A percentile compares a stretch with the other conserved stretches of the same genome.
phyloP scores from a whole-genome alignment of 1,284 basidiomycete species.

The Cystobasidium slooffiae region DNA sequence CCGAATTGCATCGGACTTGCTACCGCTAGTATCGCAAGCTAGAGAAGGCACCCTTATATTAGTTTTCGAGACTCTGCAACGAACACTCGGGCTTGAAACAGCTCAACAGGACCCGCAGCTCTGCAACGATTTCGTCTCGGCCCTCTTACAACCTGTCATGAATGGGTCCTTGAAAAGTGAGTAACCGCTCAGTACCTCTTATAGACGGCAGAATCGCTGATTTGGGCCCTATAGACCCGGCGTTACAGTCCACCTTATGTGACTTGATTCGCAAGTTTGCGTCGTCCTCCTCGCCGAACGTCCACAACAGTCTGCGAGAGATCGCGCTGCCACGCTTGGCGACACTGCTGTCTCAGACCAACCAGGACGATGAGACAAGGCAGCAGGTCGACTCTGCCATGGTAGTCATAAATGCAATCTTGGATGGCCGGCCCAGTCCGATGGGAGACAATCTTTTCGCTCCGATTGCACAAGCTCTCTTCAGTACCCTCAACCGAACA shows the following conservation, averaged over 20 bases:
- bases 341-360: constrained; percentile 40
- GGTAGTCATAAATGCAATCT: constrained; percentile 73
- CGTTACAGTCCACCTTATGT: constrained; percentile 81
- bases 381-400: constrained; percentile 74
- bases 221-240: constrained; percentile 69
- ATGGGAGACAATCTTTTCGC: constrained; percentile 78
- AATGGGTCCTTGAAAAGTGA: constrained; percentile 21
- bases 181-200: not conserved
- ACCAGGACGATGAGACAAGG: constrained; percentile 67
- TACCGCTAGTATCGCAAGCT: constrained; percentile 77
- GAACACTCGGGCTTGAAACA: constrained; percentile 18
- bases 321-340: constrained; percentile 23
- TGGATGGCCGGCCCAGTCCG: constrained; percentile 66
- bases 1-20: constrained; percentile 59
- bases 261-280: constrained; percentile 78
- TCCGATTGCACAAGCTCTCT: constrained; percentile 72
- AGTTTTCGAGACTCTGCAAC: constrained; percentile 76
- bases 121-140: constrained; percentile 6
- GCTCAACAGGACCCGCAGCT: constrained; percentile 22
- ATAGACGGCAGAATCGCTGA: not conserved
- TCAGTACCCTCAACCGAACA: constrained; percentile 67
- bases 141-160: constrained; percentile 24
- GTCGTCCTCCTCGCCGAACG: constrained; percentile 49
- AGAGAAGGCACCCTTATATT: constrained; percentile 89
- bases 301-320: constrained; percentile 18